Conservation (phyloP, 805 yeast species). For the Kodamaea jinghongensis region DNA sequence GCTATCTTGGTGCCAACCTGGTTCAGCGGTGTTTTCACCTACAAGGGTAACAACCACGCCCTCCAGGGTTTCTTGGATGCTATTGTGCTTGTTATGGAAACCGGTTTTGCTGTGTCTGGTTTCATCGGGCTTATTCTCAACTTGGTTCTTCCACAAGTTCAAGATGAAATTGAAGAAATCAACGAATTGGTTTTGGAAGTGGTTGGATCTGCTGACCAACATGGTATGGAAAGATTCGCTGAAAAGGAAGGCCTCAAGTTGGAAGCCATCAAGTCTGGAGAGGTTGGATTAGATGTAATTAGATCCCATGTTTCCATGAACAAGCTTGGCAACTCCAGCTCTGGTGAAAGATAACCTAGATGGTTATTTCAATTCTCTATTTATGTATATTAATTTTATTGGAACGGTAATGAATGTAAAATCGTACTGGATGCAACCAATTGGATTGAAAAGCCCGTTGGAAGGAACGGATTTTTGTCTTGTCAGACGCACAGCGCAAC, state of each 20-base stretch:
- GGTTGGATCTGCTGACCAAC: constrained; percentile 40
- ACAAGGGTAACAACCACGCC: constrained; percentile 56
- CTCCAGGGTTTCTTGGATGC: constrained; percentile 66
- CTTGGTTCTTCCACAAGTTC: constrained; percentile 58
- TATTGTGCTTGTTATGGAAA: constrained; percentile 65
- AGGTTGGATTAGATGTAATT: too few relatives aligned
- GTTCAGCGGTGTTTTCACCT: constrained; percentile 65
- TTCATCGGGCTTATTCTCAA: constrained; percentile 61
- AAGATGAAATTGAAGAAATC: constrained; percentile 46
- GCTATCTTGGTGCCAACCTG: constrained; percentile 62
- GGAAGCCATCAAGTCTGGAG: constrained; percentile 16
- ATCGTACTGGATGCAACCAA: too few relatives aligned
- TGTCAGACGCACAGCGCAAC: too few relatives aligned
- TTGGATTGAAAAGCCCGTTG: too few relatives aligned
- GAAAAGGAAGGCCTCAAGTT: constrained; percentile 31
- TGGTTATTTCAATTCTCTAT: neutral
- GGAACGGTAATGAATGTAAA: too few relatives aligned
- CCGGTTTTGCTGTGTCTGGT: constrained; percentile 72
- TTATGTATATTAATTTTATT: neutral
- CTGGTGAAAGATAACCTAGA: neutral
- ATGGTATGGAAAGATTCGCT: constrained; percentile 31
- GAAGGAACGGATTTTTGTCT: too few relatives aligned
- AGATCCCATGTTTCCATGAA: constrained; percentile 6
- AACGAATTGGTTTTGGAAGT: constrained; percentile 45
- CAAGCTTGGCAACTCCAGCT: constrained; percentile 4